phyloP scores from a whole-genome alignment of 2,329 filamentous ascomycete genomes.

The Aspergillus aculeatinus region DNA sequence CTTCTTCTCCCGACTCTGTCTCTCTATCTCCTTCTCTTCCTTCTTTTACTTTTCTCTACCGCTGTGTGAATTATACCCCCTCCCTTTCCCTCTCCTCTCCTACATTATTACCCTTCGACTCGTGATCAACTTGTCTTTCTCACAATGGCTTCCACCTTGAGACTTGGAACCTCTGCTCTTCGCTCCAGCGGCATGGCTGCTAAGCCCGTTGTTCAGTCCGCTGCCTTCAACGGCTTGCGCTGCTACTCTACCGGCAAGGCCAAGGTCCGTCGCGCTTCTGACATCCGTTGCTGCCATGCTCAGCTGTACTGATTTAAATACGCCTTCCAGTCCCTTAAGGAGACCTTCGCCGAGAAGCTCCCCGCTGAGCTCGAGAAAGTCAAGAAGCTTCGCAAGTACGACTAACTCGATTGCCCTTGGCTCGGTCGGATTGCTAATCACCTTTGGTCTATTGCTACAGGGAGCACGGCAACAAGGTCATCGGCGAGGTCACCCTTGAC shows the following conservation, averaged over 20 bases:
- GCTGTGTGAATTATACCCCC: constrained; percentile 33
- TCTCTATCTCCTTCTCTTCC: constrained; percentile 16
- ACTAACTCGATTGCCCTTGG: constrained; percentile 18
- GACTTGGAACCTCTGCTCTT: constrained; percentile 77
- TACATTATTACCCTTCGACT: constrained; percentile 33
- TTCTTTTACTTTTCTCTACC: constrained; percentile 35
- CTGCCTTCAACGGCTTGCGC: constrained; percentile 78
- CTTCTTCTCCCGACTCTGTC: constrained; percentile 25
- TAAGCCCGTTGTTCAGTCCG: constrained; percentile 65
- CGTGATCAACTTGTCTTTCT: constrained; percentile 35
- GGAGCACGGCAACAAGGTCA: constrained; percentile 90
- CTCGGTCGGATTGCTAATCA: constrained; percentile 20
- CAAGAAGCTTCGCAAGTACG: constrained; percentile 95
- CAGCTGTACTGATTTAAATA: constrained; percentile 25
- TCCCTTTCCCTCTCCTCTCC: constrained; percentile 31
- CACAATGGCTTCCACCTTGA: constrained; percentile 80
- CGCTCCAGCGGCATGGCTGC: constrained; percentile 70
- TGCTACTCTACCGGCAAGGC: constrained; percentile 88
- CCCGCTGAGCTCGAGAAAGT: constrained; percentile 98
- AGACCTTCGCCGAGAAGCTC: constrained; percentile 93
- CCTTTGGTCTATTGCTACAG: constrained; percentile 48
- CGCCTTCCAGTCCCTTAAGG: constrained; percentile 80
- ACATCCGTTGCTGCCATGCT: constrained; percentile 27
- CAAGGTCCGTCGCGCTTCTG: constrained; percentile 58
- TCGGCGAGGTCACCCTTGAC: constrained; percentile 97